Percentiles rank a stretch among this genome's conserved stretches.
These are phyloP conservation scores for Imleria badia DNA, from an alignment of 768 basidiomycete species.

Conservation along the genomic window DNA sequence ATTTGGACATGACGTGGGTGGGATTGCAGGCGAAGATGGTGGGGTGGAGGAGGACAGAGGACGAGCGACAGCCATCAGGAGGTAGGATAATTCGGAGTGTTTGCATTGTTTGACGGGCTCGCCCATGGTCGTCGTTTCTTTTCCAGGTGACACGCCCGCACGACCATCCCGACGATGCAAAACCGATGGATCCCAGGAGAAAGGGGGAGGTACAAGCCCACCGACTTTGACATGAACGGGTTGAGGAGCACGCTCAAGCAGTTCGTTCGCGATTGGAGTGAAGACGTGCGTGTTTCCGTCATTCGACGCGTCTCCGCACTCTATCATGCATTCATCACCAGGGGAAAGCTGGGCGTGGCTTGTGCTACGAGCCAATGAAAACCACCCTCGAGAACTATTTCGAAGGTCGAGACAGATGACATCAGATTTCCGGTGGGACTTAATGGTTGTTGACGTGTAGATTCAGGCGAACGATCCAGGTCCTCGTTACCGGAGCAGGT, in stretches of 20 bases:
- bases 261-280: too few relatives aligned
- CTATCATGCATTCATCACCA: constrained; percentile 28
- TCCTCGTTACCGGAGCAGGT: constrained; percentile 89
- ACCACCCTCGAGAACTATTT: constrained; percentile 68
- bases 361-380: too few relatives aligned
- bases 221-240: constrained; percentile 85
- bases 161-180: too few relatives aligned
- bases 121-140: too few relatives aligned
- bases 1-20: constrained; percentile 57
- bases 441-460: not conserved
- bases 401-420: constrained; percentile 47
- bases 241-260: constrained; percentile 87
- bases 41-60: constrained; percentile 17
- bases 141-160: too few relatives aligned
- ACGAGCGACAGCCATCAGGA: not conserved
- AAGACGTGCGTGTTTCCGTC: constrained; percentile 50
- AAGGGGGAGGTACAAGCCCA: constrained; percentile 54
- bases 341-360: constrained; percentile 75
- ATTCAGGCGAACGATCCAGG: constrained; percentile 53
- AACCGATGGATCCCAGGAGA: too few relatives aligned
- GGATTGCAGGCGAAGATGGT: constrained; percentile 14
- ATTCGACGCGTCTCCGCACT: not conserved
- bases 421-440: not conserved
- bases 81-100: constrained; percentile 5
- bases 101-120: too few relatives aligned